Percentiles rank a stretch among this genome's conserved stretches.
Conservation (phyloP, 1,284 basidiomycete genomes). For the Ustilago crameri region DNA sequence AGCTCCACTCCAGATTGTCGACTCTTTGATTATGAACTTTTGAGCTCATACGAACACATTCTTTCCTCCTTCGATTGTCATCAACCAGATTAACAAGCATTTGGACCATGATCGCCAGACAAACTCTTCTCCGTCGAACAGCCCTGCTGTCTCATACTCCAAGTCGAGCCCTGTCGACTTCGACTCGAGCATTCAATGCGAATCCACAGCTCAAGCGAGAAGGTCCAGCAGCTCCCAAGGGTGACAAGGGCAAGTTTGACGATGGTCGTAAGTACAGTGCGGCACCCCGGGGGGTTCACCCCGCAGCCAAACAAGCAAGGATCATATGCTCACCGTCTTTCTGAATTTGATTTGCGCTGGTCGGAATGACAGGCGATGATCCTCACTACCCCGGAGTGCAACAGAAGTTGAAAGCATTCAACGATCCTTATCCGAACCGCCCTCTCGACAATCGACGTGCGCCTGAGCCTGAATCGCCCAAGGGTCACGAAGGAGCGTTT, state of each 20-base stretch:
- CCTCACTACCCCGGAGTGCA: constrained; percentile 42
- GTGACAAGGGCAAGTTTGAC: constrained; percentile 40
- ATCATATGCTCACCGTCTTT: background rate
- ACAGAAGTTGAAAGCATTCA: constrained; percentile 30
- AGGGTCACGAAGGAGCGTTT: constrained; percentile 40
- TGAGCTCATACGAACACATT: too few relatives aligned
- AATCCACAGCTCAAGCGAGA: constrained; percentile 36
- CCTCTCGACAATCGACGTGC: constrained; percentile 14
- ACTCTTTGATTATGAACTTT: too few relatives aligned
- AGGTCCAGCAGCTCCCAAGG: constrained; percentile 34
- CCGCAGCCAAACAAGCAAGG: too few relatives aligned
- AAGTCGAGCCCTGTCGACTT: constrained; percentile 16
- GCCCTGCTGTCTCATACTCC: constrained; percentile 12
- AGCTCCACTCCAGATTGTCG: too few relatives aligned
- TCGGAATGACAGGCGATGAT: constrained; percentile 22
- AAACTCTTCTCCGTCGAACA: constrained; percentile 13
- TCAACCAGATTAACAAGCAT: background rate
- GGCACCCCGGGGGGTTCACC: background rate
- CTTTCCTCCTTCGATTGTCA: too few relatives aligned
- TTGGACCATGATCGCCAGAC: constrained; percentile 13
- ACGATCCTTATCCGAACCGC: constrained; percentile 34
- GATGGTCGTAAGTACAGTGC: constrained; percentile 30
- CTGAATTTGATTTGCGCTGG: background rate
- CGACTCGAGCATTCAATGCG: constrained; percentile 11
- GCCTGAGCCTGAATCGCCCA: constrained; percentile 41